Evolutionary conservation across 1,284 basidiomycete genomes (phyloP).

Genomic region (Melampsora abietis-canadensis): DNA sequence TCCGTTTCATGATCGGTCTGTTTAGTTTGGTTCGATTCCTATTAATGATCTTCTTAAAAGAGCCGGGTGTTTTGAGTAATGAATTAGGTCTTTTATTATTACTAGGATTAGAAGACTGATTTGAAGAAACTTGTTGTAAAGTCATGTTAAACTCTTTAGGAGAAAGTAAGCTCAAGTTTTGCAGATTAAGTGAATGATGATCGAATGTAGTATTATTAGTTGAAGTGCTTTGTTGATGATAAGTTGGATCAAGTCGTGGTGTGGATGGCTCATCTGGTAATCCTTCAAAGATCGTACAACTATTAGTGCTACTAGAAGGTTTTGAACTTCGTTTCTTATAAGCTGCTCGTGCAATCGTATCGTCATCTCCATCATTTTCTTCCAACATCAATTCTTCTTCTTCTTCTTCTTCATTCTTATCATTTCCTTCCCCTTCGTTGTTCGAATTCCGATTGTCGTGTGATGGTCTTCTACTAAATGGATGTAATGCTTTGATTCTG

Average conservation of each 20-base stretch:
- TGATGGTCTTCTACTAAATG: constrained; percentile 27
- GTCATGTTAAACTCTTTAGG: not conserved
- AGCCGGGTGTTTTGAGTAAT: constrained; percentile 3
- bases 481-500: constrained; percentile 38
- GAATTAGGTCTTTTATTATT: too few species aligned
- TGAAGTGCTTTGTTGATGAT: not conserved
- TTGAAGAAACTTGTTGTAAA: not conserved
- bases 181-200: constrained; percentile 29
- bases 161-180: constrained; percentile 19
- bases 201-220: constrained; percentile 20
- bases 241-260: not conserved
- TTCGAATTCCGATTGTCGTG: not conserved
- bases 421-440: constrained; percentile 1
- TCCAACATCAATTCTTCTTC: constrained; percentile 41
- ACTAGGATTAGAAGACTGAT: not conserved
- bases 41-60: constrained; percentile 11
- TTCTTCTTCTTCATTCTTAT: not conserved
- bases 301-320: not conserved
- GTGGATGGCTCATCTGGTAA: constrained; percentile 26
- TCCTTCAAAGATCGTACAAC: not conserved
- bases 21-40: not conserved
- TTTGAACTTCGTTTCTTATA: constrained; percentile 1
- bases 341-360: constrained; percentile 33
- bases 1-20: not conserved
- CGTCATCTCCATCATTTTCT: constrained; percentile 40